Conservation (phyloP, 2,329 filamentous ascomycete species). For the Fusarium citri region DNA sequence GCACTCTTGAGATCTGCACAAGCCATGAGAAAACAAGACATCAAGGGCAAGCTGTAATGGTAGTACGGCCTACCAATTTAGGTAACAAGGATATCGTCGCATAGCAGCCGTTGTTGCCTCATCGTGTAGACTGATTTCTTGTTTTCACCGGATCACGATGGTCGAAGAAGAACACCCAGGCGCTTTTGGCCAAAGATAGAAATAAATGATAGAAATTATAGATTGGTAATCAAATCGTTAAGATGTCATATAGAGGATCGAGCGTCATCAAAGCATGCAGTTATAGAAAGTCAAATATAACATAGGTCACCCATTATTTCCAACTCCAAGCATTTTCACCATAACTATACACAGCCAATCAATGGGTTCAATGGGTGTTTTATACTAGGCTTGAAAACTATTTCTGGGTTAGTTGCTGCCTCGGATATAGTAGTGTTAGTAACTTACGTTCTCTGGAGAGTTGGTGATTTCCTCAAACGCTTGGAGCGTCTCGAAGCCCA, state of each 20-base stretch:
- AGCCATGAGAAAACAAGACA: constrained; percentile 58
- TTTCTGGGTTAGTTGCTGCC: neutral
- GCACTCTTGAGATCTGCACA: constrained; percentile 73
- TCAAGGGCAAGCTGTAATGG: constrained; percentile 41
- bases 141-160: neutral
- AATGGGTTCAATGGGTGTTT: neutral
- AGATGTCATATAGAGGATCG: neutral
- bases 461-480: constrained; percentile 84
- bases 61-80: neutral
- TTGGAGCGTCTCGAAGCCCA: constrained; percentile 84
- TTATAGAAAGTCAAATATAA: neutral
- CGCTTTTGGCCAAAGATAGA: neutral
- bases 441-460: constrained; percentile 63
- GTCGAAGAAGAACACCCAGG: no score
- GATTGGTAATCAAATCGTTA: neutral
- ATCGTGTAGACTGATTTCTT: neutral
- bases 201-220: neutral
- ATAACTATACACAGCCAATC: neutral
- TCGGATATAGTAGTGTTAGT: no score
- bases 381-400: constrained; percentile 31
- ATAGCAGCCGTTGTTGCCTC: neutral
- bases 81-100: neutral
- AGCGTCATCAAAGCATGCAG: neutral
- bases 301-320: neutral
- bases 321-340: neutral